A percentile compares a stretch with the other conserved stretches of the same genome.
phyloP scores from a whole-genome alignment of 1,284 basidiomycete species.

The Austropuccinia psidii region DNA sequence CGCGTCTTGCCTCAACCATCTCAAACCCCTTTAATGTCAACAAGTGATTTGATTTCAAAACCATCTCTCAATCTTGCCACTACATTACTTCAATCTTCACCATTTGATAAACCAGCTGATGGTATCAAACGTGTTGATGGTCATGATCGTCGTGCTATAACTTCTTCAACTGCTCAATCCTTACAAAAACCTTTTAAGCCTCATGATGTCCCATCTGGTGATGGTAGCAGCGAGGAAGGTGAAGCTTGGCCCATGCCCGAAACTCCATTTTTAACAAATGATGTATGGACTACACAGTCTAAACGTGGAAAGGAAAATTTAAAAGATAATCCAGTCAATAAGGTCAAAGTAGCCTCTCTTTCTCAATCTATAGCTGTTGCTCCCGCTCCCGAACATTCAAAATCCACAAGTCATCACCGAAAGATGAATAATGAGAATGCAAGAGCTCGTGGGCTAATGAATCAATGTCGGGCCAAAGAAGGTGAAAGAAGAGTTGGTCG shows the following conservation, averaged over 20 bases:
- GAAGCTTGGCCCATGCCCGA: slow-evolving; percentile 33
- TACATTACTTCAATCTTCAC: neutral
- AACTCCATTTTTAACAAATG: slow-evolving; percentile 26
- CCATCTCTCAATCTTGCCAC: neutral
- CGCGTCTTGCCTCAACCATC: neutral
- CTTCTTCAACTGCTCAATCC: neutral
- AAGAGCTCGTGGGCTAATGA: neutral
- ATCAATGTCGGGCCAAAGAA: slow-evolving; percentile 15
- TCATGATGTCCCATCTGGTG: slow-evolving; percentile 21
- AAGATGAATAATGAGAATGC: neutral
- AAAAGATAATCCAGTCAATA: neutral
- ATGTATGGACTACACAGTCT: slow-evolving; percentile 1
- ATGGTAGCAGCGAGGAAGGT: slow-evolving; percentile 32
- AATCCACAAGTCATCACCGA: neutral
- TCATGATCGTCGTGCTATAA: neutral
- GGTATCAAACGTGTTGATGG: neutral
- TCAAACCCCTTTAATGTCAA: neutral
- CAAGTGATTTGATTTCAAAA: neutral
- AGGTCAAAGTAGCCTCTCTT: too few relatives aligned
- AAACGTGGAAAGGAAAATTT: neutral
- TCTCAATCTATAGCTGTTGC: neutral
- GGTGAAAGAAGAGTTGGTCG: slow-evolving; percentile 32
- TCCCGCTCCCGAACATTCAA: neutral
- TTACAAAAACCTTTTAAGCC: neutral
- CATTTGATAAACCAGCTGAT: slow-evolving; percentile 8